Evolutionary conservation across 2,329 filamentous ascomycete genomes (phyloP).

Genomic region (Colletotrichum euphorbiae): DNA sequence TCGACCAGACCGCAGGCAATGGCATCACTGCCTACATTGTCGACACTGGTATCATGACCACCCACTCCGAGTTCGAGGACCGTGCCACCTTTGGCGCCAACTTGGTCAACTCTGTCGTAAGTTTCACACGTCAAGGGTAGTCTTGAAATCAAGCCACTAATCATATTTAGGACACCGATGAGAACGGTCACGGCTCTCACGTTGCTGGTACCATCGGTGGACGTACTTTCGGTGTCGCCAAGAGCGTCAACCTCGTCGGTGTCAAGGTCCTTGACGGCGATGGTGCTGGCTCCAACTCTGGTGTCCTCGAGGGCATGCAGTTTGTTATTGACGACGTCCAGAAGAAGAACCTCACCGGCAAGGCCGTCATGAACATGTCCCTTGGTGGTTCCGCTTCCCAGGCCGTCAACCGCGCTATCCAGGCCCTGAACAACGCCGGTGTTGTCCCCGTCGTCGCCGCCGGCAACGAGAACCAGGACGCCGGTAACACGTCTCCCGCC

Average conservation of each 20-base stretch:
- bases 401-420: conserved; percentile 67
- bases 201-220: conserved; percentile 72
- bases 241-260: conserved; percentile 64
- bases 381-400: conserved; percentile 62
- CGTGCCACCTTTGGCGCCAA: conserved; percentile 66
- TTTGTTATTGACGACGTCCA: conserved; percentile 63
- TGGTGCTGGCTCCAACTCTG: conserved; percentile 61
- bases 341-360: conserved; percentile 57
- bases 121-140: conserved; percentile 41
- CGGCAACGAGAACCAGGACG: conserved; percentile 68
- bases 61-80: conserved; percentile 68
- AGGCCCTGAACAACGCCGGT: conserved; percentile 60
- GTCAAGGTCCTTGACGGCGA: conserved; percentile 71
- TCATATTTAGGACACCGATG: conserved; percentile 58
- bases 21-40: conserved; percentile 73
- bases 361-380: conserved; percentile 73
- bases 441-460: conserved; percentile 70
- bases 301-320: conserved; percentile 70
- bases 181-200: conserved; percentile 74
- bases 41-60: conserved; percentile 71
- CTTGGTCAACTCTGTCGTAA: conserved; percentile 60
- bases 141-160: conserved; percentile 2
- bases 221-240: conserved; percentile 71
- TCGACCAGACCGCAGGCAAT: conserved; percentile 63
- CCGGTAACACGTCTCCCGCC: conserved; percentile 63